Conservation (phyloP, 352 stramenopile species). For the Pythium guiyangense region DNA sequence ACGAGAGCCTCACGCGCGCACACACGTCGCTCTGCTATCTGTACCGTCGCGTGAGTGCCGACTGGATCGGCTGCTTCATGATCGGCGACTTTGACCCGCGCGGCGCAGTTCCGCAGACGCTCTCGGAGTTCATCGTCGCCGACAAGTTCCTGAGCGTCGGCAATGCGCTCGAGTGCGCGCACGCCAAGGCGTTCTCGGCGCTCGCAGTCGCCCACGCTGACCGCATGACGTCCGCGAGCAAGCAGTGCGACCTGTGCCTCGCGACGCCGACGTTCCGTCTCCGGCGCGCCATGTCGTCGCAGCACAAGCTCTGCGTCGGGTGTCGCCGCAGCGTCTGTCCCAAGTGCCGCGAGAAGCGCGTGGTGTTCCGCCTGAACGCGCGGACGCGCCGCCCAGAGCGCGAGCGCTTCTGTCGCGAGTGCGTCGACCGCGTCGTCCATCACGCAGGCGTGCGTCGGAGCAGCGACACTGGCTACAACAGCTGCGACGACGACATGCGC, state of each 20-base stretch:
- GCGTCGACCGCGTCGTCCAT: no score
- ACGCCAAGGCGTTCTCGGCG: slow-evolving; percentile 53
- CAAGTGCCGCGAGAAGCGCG: slow-evolving; percentile 43
- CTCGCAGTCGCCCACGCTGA: no score
- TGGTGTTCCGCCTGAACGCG: slow-evolving; percentile 41
- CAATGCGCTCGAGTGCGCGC: slow-evolving; percentile 36
- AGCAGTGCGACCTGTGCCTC: no score
- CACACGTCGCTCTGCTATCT: slow-evolving; percentile 59
- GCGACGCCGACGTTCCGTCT: no score
- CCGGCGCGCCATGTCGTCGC: no score
- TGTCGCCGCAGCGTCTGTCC: slow-evolving; percentile 49
- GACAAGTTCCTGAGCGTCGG: slow-evolving; percentile 42
- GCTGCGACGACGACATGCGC: slow-evolving; percentile 9
- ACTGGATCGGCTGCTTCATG: no score
- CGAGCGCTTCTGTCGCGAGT: no score
- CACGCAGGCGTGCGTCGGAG: slow-evolving; percentile 7
- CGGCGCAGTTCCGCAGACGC: slow-evolving; percentile 27
- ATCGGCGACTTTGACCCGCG: slow-evolving; percentile 36
- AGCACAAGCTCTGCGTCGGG: no score
- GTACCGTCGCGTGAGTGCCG: slow-evolving; percentile 47
- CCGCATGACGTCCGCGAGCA: no score
- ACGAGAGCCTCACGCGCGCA: slow-evolving; percentile 34
- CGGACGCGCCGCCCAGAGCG: slow-evolving; percentile 38
- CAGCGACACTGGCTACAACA: slow-evolving; percentile 1
- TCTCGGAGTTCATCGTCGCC: slow-evolving; percentile 39